Base-by-base conservation (phyloP, 768 basidiomycete genomes). In the Boletus sensibilis region DNA sequence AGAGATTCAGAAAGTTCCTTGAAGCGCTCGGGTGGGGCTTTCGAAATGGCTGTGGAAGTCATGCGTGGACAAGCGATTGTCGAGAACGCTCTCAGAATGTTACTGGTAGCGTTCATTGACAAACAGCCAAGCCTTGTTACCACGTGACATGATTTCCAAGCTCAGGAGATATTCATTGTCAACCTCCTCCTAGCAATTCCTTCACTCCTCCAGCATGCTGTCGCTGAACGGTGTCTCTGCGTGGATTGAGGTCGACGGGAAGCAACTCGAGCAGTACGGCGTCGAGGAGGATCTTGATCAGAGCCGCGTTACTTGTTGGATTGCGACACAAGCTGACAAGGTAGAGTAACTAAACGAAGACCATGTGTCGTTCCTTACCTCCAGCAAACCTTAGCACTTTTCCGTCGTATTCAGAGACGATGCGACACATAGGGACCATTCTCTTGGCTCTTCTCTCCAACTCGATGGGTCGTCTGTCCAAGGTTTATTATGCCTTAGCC, bases 1-100 rank as follows among this genome's bases (percentile, higher is more conserved):
- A 92, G 76, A 18, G 80, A 78, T 55, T 81, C 76, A 5, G 68
- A 67, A 39, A 91, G 72, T 61, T 88, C 86, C 37, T 74, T 64
- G 18, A 69, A 72, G 23, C 85, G 79, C 62, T 82, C 78, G n/a
- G 69, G 50, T 2, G 75, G 57, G 0, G 76, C 57, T 31, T 64
- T 62, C 12, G 40, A 31, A 11, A 54, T 43, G 25, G 51, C 16
- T 5, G 59, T 43, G 41, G 70, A 55, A 31, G 60, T 37, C 68
- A 70, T 70, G 21, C 50, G 56, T 18, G 38, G 41, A 45, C 57
- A 55, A 46, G 52, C 52, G 51, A 31, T 21, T 2, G 52, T 52
- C 38, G 53, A 55, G 42, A 57, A 39, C 43, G 44, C 43, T 16
- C 58, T 54, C 16, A 53, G 35, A 40, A 54, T 18, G 46, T 10